These are phyloP conservation scores for Wickerhamiella parazyma DNA, from an alignment of 805 yeast species.

Conservation along the genomic window DNA sequence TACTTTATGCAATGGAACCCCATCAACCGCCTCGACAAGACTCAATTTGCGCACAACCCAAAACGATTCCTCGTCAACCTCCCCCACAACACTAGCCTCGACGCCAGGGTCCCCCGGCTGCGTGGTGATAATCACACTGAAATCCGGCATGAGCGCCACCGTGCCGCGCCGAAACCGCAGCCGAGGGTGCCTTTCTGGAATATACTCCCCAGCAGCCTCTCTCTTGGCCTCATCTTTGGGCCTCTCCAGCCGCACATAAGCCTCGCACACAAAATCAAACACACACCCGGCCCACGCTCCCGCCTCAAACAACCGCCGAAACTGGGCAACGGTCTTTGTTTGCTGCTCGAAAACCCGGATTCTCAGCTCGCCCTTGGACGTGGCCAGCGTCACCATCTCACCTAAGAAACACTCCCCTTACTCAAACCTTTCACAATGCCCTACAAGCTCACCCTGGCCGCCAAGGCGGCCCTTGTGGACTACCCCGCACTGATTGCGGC, in stretches of 20 bases:
- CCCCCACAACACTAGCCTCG: not conserved
- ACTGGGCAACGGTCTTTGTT: not conserved
- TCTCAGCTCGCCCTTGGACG: no score
- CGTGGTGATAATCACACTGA: not conserved
- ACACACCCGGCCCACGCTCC: conserved; percentile 1
- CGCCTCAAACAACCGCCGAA: not conserved
- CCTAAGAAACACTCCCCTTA: not conserved
- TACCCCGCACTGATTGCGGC: conserved; percentile 71
- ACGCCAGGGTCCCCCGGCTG: not conserved
- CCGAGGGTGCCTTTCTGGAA: not conserved
- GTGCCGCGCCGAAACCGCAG: not conserved
- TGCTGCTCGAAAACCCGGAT: no score
- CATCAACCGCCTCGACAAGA: no score
- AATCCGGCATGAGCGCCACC: not conserved
- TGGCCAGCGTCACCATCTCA: no score
- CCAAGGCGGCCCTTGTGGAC: conserved; percentile 73
- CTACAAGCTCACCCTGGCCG: conserved; percentile 50
- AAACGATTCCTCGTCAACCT: not conserved
- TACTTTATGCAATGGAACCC: no score
- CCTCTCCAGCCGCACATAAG: not conserved
- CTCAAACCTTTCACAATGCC: not conserved
- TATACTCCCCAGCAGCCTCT: not conserved
- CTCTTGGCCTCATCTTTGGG: no score
- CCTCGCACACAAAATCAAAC: not conserved
- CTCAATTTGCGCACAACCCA: not conserved